These are phyloP conservation scores for Pleurotus platypus DNA, from an alignment of 768 basidiomycete genomes.

Conservation along the genomic window DNA sequence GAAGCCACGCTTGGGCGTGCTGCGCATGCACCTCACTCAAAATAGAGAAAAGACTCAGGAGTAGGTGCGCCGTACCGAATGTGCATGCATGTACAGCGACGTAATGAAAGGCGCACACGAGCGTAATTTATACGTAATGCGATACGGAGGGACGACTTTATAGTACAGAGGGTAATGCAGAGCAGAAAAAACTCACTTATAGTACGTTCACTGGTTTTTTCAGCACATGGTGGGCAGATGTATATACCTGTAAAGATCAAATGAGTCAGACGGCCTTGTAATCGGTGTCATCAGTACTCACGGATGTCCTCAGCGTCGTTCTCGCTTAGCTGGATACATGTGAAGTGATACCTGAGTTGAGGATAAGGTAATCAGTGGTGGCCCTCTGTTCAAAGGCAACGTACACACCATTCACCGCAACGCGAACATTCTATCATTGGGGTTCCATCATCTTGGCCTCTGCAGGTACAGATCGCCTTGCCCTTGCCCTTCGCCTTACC, in stretches of 20 bases:
- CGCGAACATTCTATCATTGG: slow-evolving; percentile 77
- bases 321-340: slow-evolving; percentile 63
- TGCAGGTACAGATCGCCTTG: slow-evolving; percentile 57
- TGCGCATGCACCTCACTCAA: slow-evolving; percentile 24
- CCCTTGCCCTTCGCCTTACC: slow-evolving; percentile 11
- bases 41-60: slow-evolving; percentile 25
- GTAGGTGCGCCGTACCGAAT: slow-evolving; percentile 10
- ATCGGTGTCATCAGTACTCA: slow-evolving; percentile 32
- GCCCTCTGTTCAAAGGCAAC: slow-evolving; percentile 17
- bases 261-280: background rate
- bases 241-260: slow-evolving; percentile 49
- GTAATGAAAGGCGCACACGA: slow-evolving; percentile 13
- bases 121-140: slow-evolving; percentile 14
- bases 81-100: slow-evolving; percentile 14
- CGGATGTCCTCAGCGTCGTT: slow-evolving; percentile 75
- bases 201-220: slow-evolving; percentile 59
- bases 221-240: slow-evolving; percentile 48
- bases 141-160: slow-evolving; percentile 1
- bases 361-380: slow-evolving; percentile 5
- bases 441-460: slow-evolving; percentile 67
- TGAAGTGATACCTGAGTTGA: slow-evolving; percentile 72
- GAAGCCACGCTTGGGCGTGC: background rate
- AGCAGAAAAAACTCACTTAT: slow-evolving; percentile 64
- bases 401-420: slow-evolving; percentile 68
- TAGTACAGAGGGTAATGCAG: background rate